Conservation (phyloP, 2,329 filamentous ascomycete genomes). For the Emmonsia crescens region DNA sequence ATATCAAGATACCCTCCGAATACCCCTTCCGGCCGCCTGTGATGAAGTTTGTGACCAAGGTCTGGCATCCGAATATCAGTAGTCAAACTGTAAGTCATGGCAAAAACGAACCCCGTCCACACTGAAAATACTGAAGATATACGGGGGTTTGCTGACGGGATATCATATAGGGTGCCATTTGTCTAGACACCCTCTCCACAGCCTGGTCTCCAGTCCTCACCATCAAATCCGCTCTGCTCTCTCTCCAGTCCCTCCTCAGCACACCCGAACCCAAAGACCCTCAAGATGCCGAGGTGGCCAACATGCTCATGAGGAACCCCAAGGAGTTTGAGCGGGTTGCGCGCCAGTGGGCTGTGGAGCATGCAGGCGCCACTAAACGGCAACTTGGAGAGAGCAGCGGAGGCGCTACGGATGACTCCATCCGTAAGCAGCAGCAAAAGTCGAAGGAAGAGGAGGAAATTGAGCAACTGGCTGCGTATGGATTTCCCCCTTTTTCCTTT, state of each 20-base stretch:
- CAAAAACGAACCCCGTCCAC: neutral
- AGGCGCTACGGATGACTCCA: slow-evolving; percentile 42
- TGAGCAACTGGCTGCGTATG: slow-evolving; percentile 45
- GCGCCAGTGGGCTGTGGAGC: slow-evolving; percentile 77
- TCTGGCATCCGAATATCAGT: slow-evolving; percentile 97
- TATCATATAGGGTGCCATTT: slow-evolving; percentile 70
- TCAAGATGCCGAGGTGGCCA: slow-evolving; percentile 89
- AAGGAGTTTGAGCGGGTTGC: slow-evolving; percentile 71
- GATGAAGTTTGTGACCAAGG: slow-evolving; percentile 85
- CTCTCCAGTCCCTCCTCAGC: slow-evolving; percentile 83
- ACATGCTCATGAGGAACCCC: slow-evolving; percentile 72
- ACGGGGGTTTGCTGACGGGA: slow-evolving; percentile 6
- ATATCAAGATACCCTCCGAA: slow-evolving; percentile 75
- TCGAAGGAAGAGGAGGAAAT: slow-evolving; percentile 47
- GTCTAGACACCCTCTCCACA: slow-evolving; percentile 77
- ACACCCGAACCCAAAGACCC: slow-evolving; percentile 92
- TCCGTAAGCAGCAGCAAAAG: slow-evolving; percentile 44
- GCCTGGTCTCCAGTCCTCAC: slow-evolving; percentile 96
- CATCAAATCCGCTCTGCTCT: slow-evolving; percentile 89
- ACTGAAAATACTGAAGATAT: neutral
- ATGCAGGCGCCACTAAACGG: slow-evolving; percentile 62
- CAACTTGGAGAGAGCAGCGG: slow-evolving; percentile 45
- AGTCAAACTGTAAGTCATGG: slow-evolving; percentile 66
- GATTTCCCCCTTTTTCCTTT: slow-evolving; percentile 5
- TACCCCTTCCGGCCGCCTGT: slow-evolving; percentile 89